Conservation (phyloP, 164 flowering plant genomes). For the Kalanchoe fedtschenkoi region DNA sequence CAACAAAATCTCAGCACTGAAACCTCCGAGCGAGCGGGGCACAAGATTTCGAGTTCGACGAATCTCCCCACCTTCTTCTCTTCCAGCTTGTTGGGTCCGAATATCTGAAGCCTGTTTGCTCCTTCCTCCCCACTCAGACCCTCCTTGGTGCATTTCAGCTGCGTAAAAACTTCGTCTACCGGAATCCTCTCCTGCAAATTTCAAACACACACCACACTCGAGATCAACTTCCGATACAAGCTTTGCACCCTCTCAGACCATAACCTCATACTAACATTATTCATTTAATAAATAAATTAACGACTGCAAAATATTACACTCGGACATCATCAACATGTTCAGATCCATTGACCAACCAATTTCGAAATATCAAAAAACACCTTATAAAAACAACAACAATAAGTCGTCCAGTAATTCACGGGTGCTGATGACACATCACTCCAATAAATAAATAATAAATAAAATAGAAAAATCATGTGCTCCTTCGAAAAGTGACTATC, state of each 20-base stretch:
- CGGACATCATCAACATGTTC: neutral
- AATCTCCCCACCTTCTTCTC: conserved; percentile 8
- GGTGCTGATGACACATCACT: neutral
- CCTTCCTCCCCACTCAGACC: conserved; percentile 54
- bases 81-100: conserved; percentile 75
- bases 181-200: conserved; percentile 44
- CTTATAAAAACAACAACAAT: too few species aligned
- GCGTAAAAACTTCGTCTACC: conserved; percentile 62
- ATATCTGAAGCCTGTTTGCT: conserved; percentile 46
- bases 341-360: neutral
- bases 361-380: neutral
- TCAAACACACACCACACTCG: conserved; percentile 1
- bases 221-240: too few species aligned
- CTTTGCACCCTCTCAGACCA: too few species aligned
- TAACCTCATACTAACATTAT: too few species aligned
- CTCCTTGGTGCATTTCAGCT: conserved; percentile 55
- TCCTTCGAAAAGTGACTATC: conserved; percentile 1
- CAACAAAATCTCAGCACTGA: neutral
- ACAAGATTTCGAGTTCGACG: neutral
- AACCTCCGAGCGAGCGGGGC: neutral
- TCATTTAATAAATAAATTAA: too few species aligned
- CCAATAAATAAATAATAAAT: neutral
- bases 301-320: too few species aligned
- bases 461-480: neutral
- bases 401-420: neutral